These are phyloP conservation scores for Acidomyces sp. DNA, from an alignment of 495 filamentous ascomycete genomes.

Conservation along the genomic window DNA sequence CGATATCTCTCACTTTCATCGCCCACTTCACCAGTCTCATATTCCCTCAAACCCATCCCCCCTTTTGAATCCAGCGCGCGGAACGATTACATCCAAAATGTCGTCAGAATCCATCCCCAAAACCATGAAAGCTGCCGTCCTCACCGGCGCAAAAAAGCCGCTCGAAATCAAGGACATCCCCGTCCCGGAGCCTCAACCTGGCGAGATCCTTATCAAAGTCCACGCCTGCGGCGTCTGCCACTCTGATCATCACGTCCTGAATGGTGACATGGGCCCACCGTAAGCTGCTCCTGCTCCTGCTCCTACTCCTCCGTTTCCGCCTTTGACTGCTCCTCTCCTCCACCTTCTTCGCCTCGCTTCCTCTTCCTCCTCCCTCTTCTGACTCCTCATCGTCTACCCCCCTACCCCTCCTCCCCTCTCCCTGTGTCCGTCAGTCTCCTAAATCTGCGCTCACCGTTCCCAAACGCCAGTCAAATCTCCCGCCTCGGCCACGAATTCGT, in stretches of 20 bases:
- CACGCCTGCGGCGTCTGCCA: conserved; percentile 32
- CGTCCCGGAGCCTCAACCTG: conserved; percentile 24
- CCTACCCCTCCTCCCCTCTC: too few relatives aligned
- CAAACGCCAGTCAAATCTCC: conserved; percentile 13
- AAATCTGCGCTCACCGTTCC: neutral
- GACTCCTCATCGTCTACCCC: too few relatives aligned
- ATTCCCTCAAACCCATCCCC: too few relatives aligned
- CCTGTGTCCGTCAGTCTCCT: neutral
- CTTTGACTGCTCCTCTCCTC: too few relatives aligned
- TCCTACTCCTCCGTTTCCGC: too few relatives aligned
- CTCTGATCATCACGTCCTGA: conserved; percentile 23
- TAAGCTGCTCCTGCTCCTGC: too few relatives aligned
- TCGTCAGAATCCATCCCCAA: conserved; percentile 23
- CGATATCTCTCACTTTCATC: too few relatives aligned
- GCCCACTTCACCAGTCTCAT: too few relatives aligned
- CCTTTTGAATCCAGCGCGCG: neutral
- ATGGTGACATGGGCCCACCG: conserved; percentile 24
- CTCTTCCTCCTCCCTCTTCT: too few relatives aligned
- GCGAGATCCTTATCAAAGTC: conserved; percentile 32
- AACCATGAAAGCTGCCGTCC: conserved; percentile 29
- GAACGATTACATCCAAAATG: neutral
- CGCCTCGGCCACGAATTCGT: conserved; percentile 30
- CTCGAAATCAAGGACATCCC: conserved; percentile 28
- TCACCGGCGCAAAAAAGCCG: conserved; percentile 23
- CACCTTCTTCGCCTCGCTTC: too few relatives aligned